These are phyloP conservation scores for Neohortaea acidophila DNA, from an alignment of 495 filamentous ascomycete genomes.

Conservation along the genomic window DNA sequence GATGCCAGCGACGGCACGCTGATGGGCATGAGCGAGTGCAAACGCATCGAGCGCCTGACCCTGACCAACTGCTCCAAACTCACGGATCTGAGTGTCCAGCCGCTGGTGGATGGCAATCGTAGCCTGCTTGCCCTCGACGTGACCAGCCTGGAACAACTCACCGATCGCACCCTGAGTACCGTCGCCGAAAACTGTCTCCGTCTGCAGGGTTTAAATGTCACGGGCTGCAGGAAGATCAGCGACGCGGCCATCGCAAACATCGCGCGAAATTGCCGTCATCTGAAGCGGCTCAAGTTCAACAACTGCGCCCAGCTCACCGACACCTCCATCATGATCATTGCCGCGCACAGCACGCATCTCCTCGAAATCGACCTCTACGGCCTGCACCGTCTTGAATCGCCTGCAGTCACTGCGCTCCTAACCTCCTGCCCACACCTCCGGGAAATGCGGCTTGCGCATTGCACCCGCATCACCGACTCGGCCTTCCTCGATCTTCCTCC, in stretches of 20 bases:
- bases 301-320: conserved; percentile 68
- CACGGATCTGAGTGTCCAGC: conserved; percentile 67
- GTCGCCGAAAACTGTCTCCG: conserved; percentile 67
- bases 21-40: conserved; percentile 65
- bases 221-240: conserved; percentile 67
- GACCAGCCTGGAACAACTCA: conserved; percentile 62
- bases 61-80: conserved; percentile 77
- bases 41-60: conserved; percentile 83
- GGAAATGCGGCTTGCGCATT: conserved; percentile 75
- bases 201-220: conserved; percentile 88
- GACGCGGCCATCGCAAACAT: conserved; percentile 73
- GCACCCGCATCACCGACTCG: conserved; percentile 61
- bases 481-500: conserved; percentile 74
- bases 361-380: conserved; percentile 91
- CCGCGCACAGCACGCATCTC: conserved; percentile 73
- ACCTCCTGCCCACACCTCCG: conserved; percentile 62
- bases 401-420: conserved; percentile 64
- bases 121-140: conserved; percentile 85
- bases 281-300: conserved; percentile 95
- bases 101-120: conserved; percentile 62
- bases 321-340: conserved; percentile 66
- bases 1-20: conserved; percentile 83
- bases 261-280: conserved; percentile 64
- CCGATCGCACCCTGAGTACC: conserved; percentile 64
- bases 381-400: conserved; percentile 64